phyloP scores from a whole-genome alignment of 768 basidiomycete genomes.

The Psilocybe tampanensis region DNA sequence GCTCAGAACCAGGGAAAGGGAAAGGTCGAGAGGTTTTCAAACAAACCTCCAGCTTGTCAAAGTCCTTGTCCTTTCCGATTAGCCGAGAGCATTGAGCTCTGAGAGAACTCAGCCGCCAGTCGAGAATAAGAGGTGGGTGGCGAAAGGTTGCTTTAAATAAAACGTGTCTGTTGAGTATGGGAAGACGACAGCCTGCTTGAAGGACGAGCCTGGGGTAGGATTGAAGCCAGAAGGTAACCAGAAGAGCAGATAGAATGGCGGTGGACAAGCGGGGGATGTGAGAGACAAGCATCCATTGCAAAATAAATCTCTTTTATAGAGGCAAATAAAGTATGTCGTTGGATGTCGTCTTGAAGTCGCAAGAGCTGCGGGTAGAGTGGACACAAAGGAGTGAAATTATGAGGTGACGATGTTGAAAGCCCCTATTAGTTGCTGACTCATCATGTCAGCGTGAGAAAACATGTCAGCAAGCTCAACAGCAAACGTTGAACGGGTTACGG shows the following conservation, averaged over 20 bases:
- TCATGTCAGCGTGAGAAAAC: neutral
- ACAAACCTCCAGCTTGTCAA: neutral
- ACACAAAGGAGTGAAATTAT: neutral
- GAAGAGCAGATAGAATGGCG: neutral
- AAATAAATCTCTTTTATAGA: neutral
- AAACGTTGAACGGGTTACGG: too few relatives aligned
- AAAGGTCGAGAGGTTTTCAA: neutral
- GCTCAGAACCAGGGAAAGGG: neutral
- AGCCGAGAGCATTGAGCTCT: too few relatives aligned
- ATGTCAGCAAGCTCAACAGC: neutral
- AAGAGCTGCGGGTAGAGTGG: neutral
- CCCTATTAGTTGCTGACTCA: constrained; percentile 9
- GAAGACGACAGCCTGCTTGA: too few relatives aligned
- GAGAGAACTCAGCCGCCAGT: too few relatives aligned
- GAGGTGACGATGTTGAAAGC: too few relatives aligned
- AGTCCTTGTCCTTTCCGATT: too few relatives aligned
- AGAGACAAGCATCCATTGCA: neutral
- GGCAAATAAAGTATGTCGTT: neutral
- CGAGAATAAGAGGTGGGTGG: too few relatives aligned
- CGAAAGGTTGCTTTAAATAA: too few relatives aligned
- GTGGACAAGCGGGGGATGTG: neutral
- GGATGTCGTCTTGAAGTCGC: constrained; percentile 1
- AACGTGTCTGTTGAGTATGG: too few relatives aligned
- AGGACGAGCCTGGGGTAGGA: too few relatives aligned
- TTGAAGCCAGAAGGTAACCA: too few relatives aligned